phyloP scores from a whole-genome alignment of 2,329 filamentous ascomycete genomes.

The Trichoderma atrobrunneum region DNA sequence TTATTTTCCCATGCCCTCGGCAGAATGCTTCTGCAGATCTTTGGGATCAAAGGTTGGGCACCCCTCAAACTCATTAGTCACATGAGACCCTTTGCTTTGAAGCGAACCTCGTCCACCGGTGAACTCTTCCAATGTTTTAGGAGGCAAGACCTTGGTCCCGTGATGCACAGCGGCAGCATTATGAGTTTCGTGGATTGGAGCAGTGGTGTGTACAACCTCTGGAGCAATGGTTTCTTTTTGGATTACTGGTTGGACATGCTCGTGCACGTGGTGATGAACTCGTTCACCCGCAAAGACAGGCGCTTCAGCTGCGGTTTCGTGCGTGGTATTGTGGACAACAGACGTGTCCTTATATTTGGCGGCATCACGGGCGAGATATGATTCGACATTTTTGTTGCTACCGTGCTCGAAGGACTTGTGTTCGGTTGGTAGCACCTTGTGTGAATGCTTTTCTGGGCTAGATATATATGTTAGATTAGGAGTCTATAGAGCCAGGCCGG shows the following conservation, averaged over 20 bases:
- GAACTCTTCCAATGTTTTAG: slow-evolving; percentile 65
- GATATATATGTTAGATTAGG: neutral
- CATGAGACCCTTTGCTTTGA: slow-evolving; percentile 50
- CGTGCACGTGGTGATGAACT: slow-evolving; percentile 53
- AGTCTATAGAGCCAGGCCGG: neutral
- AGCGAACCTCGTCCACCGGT: slow-evolving; percentile 38
- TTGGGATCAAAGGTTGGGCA: slow-evolving; percentile 45
- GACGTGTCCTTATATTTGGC: slow-evolving; percentile 31
- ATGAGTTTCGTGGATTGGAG: slow-evolving; percentile 70
- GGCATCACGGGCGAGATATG: slow-evolving; percentile 51
- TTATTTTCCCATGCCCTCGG: neutral
- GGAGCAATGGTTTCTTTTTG: slow-evolving; percentile 68
- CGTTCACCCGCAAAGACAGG: slow-evolving; percentile 32
- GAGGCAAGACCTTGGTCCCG: slow-evolving; percentile 59
- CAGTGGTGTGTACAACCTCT: slow-evolving; percentile 66
- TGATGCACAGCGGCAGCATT: slow-evolving; percentile 67
- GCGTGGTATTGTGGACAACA: slow-evolving; percentile 31
- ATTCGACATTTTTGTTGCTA: slow-evolving; percentile 46
- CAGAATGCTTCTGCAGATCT: neutral
- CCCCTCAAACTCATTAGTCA: slow-evolving; percentile 58
- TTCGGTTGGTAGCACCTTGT: slow-evolving; percentile 58
- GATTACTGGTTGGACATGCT: slow-evolving; percentile 68
- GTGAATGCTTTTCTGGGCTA: slow-evolving; percentile 59
- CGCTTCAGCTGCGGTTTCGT: slow-evolving; percentile 26
- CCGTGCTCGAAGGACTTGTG: slow-evolving; percentile 62